phyloP scores from a whole-genome alignment of 2,329 filamentous ascomycete genomes.

The Aspergillus ochraceus region DNA sequence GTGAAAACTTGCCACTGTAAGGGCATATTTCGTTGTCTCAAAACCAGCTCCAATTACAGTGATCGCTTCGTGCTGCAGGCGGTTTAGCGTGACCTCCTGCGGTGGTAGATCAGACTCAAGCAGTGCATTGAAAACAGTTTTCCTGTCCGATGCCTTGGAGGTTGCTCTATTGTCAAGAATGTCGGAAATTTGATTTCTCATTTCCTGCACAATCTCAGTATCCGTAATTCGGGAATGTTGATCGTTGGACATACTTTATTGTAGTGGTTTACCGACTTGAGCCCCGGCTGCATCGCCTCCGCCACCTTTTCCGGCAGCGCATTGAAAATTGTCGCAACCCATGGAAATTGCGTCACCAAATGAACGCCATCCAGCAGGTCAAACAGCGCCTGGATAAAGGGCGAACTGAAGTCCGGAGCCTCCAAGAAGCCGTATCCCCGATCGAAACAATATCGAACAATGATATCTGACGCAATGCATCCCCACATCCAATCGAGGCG shows the following conservation, averaged over 20 bases:
- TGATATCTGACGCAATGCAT: conserved; percentile 18
- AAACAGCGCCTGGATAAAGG: conserved; percentile 11
- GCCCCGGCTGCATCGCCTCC: conserved; percentile 5
- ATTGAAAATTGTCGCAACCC: conserved; percentile 13
- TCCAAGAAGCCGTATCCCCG: conserved; percentile 11
- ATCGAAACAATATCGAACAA: conserved; percentile 15
- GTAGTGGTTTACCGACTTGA: conserved; percentile 11
- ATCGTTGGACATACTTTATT: conserved; percentile 2
- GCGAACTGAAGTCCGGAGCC: conserved; percentile 9
- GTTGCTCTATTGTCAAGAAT: conserved; percentile 1
- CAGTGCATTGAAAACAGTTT: conserved; percentile 25
- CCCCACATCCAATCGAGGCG: conserved; percentile 15
- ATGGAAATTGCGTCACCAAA: conserved; percentile 13
- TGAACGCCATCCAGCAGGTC: conserved; percentile 8
- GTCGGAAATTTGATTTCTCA: conserved; percentile 7
- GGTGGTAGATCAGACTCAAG: conserved; percentile 34
- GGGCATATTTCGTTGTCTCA: conserved; percentile 28
- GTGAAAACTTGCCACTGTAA: conserved; percentile 32
- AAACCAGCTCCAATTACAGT: conserved; percentile 29
- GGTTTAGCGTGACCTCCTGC: conserved; percentile 32
- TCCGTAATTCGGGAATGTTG: neutral
- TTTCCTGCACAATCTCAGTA: conserved; percentile 1
- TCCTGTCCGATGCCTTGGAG: conserved; percentile 1
- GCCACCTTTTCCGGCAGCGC: conserved; percentile 9
- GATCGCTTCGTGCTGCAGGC: conserved; percentile 28